Percentiles rank a stretch among this genome's conserved stretches.
Conservation (phyloP, 352 stramenopile genomes). For the Phytophthora crassamura region DNA sequence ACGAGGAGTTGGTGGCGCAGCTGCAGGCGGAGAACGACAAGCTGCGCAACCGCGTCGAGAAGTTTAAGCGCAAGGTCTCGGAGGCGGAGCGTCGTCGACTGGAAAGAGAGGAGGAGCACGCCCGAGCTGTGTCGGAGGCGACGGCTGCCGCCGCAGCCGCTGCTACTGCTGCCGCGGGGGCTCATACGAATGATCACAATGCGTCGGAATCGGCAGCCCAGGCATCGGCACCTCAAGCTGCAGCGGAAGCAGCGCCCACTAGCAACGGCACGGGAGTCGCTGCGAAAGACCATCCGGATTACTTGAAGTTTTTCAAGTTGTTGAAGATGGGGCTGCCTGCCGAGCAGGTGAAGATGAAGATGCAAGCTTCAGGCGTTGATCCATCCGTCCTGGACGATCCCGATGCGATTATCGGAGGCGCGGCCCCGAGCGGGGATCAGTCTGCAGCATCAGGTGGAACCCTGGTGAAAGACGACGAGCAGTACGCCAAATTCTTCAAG, state of each 20-base stretch:
- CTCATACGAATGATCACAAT: slow-evolving; percentile 15
- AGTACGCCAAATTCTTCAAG: slow-evolving; percentile 97
- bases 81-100: slow-evolving; percentile 60
- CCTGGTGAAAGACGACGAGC: slow-evolving; percentile 77
- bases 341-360: slow-evolving; percentile 90
- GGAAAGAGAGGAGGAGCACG: slow-evolving; percentile 65
- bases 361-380: slow-evolving; percentile 77
- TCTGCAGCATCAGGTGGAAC: slow-evolving; percentile 16
- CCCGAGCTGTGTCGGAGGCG: slow-evolving; percentile 39
- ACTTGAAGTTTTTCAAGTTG: slow-evolving; percentile 86
- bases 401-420: slow-evolving; percentile 68
- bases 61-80: slow-evolving; percentile 72
- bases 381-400: slow-evolving; percentile 70
- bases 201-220: slow-evolving; percentile 11
- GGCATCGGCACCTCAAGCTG: slow-evolving; percentile 11
- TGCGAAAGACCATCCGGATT: slow-evolving; percentile 79
- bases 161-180: slow-evolving; percentile 17
- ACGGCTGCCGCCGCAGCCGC: slow-evolving; percentile 34
- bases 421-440: slow-evolving; percentile 6
- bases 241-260: slow-evolving; percentile 16
- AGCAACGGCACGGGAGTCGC: slow-evolving; percentile 45
- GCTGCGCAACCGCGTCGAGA: slow-evolving; percentile 71
- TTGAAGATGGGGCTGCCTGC: slow-evolving; percentile 78
- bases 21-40: slow-evolving; percentile 85
- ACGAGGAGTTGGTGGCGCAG: slow-evolving; percentile 49